Evolutionary conservation across 2,329 filamentous ascomycete genomes (phyloP).

Genomic region (Taxawa tesnikishii): DNA sequence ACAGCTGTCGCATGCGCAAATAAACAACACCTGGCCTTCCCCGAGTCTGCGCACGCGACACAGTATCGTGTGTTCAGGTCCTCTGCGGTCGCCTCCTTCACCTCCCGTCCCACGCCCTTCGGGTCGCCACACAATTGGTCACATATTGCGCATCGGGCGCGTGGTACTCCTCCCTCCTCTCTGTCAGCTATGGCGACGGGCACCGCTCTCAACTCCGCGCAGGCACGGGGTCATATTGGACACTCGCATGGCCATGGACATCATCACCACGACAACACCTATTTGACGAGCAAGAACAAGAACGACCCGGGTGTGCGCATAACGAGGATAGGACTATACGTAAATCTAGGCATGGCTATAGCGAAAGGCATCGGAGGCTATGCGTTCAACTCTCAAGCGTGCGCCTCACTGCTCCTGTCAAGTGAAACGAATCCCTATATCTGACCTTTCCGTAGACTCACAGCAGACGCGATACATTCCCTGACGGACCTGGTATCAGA

Average conservation of each 20-base stretch:
- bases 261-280: conserved; percentile 76
- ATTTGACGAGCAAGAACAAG: conserved; percentile 70
- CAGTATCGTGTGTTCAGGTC: neutral
- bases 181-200: conserved; percentile 11
- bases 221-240: conserved; percentile 17
- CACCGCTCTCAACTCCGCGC: conserved; percentile 7
- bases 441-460: conserved; percentile 10
- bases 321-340: conserved; percentile 75
- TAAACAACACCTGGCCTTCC: neutral
- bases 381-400: conserved; percentile 76
- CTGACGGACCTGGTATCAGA: conserved; percentile 92
- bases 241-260: conserved; percentile 43
- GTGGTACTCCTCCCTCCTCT: conserved; percentile 5
- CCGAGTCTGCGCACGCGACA: neutral
- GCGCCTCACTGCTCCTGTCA: conserved; percentile 9
- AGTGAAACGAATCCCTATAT: neutral
- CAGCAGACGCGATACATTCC: conserved; percentile 85
- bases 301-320: conserved; percentile 90
- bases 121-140: conserved; percentile 17
- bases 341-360: conserved; percentile 89
- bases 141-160: conserved; percentile 16
- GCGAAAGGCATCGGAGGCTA: conserved; percentile 88
- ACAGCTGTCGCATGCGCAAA: no score
- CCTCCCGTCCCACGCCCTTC: neutral
- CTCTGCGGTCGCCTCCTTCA: neutral